A percentile compares a stretch with the other conserved stretches of the same genome.
phyloP scores from a whole-genome alignment of 371 early-diverging fungal species.

The Batkoa obscura region DNA sequence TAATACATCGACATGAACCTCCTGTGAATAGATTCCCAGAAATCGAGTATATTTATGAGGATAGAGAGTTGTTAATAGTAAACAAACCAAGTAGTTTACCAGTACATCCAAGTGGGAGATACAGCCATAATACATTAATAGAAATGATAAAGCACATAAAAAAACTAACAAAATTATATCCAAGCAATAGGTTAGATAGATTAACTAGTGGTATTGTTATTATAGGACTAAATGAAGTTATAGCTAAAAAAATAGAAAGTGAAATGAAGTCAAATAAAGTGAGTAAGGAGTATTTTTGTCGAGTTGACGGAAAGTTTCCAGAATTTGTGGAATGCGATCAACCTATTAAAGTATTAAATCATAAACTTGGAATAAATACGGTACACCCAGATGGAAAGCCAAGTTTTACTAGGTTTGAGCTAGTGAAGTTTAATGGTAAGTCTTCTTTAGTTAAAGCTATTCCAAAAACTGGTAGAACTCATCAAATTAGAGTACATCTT shows the following conservation, averaged over 20 bases:
- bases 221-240: conserved; percentile 35
- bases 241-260: conserved; percentile 35
- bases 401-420: no score
- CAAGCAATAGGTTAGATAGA: conserved; percentile 77
- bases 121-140: conserved; percentile 49
- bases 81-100: conserved; percentile 84
- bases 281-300: no score
- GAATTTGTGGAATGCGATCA: no score
- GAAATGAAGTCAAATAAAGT: no score
- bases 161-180: conserved; percentile 35
- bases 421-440: no score
- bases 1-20: conserved; percentile 89
- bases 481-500: conserved; percentile 98
- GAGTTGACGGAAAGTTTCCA: no score
- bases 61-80: conserved; percentile 50
- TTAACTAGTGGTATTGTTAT: conserved; percentile 83
- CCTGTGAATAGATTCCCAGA: conserved; percentile 50
- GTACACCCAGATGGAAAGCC: no score
- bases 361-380: no score
- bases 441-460: conserved; percentile 41
- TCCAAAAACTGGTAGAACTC: conserved; percentile 95
- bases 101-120: conserved; percentile 65
- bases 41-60: conserved; percentile 32
- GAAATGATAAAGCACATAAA: conserved; percentile 53
- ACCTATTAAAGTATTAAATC: no score